Evolutionary conservation across 306 rosid genomes (phyloP).

Genomic region (Biancaea sappan): DNA sequence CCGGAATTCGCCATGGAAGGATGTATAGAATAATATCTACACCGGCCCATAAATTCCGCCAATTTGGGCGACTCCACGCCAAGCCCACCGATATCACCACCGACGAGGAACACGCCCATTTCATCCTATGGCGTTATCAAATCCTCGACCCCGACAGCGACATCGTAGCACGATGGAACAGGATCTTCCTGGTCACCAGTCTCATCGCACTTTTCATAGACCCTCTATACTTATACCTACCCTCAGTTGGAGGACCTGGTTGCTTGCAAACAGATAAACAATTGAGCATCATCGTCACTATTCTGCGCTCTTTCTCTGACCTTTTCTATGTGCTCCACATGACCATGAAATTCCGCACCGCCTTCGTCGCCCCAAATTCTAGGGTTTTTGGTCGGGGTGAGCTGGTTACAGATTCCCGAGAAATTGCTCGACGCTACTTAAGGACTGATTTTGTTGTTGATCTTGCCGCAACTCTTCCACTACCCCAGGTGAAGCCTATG

Average conservation of each 20-base stretch:
- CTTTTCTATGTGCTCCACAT: conserved; percentile 77
- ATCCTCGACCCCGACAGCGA: conserved; percentile 89
- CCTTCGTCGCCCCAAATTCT: conserved; percentile 80
- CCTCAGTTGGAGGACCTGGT: conserved; percentile 69
- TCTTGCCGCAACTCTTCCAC: conserved; percentile 81
- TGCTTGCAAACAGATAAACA: conserved; percentile 52
- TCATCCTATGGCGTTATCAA: conserved; percentile 75
- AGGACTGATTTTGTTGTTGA: conserved; percentile 80
- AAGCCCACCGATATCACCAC: neutral
- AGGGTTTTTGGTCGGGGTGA: conserved; percentile 90
- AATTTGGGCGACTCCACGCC: conserved; percentile 47
- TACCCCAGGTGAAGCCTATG: conserved; percentile 62
- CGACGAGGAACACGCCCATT: conserved; percentile 51
- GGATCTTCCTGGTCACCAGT: conserved; percentile 67
- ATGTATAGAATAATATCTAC: conserved; percentile 76
- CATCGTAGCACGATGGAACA: conserved; percentile 75
- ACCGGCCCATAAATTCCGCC: conserved; percentile 72
- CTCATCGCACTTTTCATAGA: conserved; percentile 76
- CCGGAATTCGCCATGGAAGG: conserved; percentile 97
- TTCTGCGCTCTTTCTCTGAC: conserved; percentile 67
- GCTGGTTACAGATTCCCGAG: conserved; percentile 67
- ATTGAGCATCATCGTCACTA: conserved; percentile 52
- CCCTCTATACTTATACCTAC: conserved; percentile 83
- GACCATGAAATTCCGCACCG: conserved; percentile 81
- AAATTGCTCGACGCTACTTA: conserved; percentile 72